Base-by-base conservation (phyloP, 176 grass and related monocot species). In the Musa itinerans region DNA sequence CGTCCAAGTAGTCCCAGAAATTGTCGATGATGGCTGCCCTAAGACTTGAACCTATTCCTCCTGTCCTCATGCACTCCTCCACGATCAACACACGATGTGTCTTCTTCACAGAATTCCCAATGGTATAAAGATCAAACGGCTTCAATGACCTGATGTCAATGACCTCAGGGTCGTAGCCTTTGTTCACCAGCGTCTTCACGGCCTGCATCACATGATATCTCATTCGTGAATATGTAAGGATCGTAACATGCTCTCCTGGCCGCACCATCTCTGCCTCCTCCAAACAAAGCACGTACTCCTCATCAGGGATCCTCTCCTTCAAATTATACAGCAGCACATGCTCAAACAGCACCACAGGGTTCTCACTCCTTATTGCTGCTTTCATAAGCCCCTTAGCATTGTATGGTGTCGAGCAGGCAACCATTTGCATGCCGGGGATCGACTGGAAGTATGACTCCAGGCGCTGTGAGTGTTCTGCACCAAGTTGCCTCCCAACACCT, bases 381-480 rank as follows among this genome's bases (percentile, higher is more conserved):
- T 97, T 97, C 93, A 97, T 97, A 24, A 97, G 88, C 49, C 93
- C 93, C 69, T 97, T 97, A 10, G 90, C 90, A 13, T 97, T 97
- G 83, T 97, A 97, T 24, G 93, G 83, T 21, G 93, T 97, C 8
- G 93, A 97, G 83, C 93, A 97, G 29, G 93, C 93, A 81, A 90
- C 90, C 90, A 97, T 93, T 57, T 92, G 93, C 27, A 97, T 83
- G 53, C 93, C 93, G 21, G 90, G 93, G 34, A 97, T 97, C 1
- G 93, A 97, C 81, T 93, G 93, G 63, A 97, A 93, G 83, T 97
- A 97, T 2, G 93, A 97, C 61, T 97, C 93, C 10, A 97, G 71
- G 16, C 93, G 90, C 20, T 97, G 93, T 0, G 90, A 97, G 58
- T 97, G 93, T 82, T 96, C 93, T 5, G 93, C 93, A 19, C 90